Base-by-base conservation (phyloP, 2,329 filamentous ascomycete species). In the Aciculosporium take region DNA sequence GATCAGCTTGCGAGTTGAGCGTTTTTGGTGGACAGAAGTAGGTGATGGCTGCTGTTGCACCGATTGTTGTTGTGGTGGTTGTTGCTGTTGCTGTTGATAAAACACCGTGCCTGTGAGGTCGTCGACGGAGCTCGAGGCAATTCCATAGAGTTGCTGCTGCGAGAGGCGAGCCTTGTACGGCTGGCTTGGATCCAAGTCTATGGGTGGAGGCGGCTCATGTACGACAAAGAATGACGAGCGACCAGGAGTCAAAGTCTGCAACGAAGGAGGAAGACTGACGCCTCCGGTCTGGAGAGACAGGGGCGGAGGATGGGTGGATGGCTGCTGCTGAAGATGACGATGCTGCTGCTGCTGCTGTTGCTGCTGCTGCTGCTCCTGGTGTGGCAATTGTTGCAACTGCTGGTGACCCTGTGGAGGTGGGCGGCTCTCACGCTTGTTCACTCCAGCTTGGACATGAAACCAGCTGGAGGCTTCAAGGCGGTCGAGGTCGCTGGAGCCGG, bases 1-100 rank as follows among this genome's bases (percentile, higher is more conserved):
- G 56, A 76, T 66, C 46, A 74, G 57, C 51, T 68, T 70, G 48
- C 70, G 66, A 33, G 69, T 67, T 34, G 67, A 71, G 45, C 68
- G 67, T 52, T 70, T 69, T 45, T 72, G 58, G 40, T 57, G 56
- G 35, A 55, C 43, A 37, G 58, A 53, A 45, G 51, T 47, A 37
- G 44, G 42, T 40, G 44, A 10, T n/a, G 33, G n/a, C 13, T 24
- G 33, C 6, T 36, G 33, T 9, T 36, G 33, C 9, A 42, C 50
- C 40, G 50, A 62, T 41, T 64, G 62, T 36, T 63, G 60, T 17
- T 58, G 50, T 27, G 55, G 54, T 41, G 62, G 60, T 44, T 54
- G 55, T 38, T 56, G 48, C 13, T 52, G 50, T 7, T 48, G 46
- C 39, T 55, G 55, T 49, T 53, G 48, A 34, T 51, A 49, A 39